A percentile compares a stretch with the other conserved stretches of the same genome.
Evolutionary conservation across 2,329 filamentous ascomycete genomes (phyloP).

Genomic region (Paecilomyces variotii): DNA sequence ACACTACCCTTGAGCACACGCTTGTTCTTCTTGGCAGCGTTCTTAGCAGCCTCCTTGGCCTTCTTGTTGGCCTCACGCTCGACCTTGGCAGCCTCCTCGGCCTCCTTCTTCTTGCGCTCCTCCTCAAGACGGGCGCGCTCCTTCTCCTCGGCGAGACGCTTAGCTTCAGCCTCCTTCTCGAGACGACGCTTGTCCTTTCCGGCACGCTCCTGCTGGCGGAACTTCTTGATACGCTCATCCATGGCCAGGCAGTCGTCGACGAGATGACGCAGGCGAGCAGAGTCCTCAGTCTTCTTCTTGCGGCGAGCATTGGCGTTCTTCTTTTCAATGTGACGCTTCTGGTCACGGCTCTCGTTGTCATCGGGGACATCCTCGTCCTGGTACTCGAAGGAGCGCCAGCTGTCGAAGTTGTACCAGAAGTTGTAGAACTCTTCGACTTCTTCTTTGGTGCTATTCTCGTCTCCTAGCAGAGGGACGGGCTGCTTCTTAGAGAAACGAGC

Average conservation of each 20-base stretch:
- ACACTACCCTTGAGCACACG: slow-evolving; percentile 86
- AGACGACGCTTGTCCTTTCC: slow-evolving; percentile 92
- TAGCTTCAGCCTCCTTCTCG: slow-evolving; percentile 86
- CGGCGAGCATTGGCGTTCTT: slow-evolving; percentile 97
- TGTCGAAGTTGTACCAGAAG: slow-evolving; percentile 99
- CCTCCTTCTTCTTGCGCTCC: slow-evolving; percentile 69
- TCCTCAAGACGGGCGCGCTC: slow-evolving; percentile 76
- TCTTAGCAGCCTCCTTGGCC: slow-evolving; percentile 97
- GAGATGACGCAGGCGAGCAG: slow-evolving; percentile 75
- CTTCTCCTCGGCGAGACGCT: slow-evolving; percentile 78
- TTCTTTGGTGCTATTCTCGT: slow-evolving; percentile 75
- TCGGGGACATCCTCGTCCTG: slow-evolving; percentile 98
- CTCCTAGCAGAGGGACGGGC: slow-evolving; percentile 79
- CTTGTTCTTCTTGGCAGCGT: slow-evolving; percentile 99
- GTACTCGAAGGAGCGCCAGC: slow-evolving; percentile 96
- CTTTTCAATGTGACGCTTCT: slow-evolving; percentile 95
- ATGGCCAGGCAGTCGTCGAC: slow-evolving; percentile 77
- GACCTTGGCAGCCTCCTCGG: slow-evolving; percentile 77
- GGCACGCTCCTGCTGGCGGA: slow-evolving; percentile 84
- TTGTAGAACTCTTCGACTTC: slow-evolving; percentile 96
- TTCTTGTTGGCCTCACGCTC: slow-evolving; percentile 84
- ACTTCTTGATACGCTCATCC: slow-evolving; percentile 96
- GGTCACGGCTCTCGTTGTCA: slow-evolving; percentile 97
- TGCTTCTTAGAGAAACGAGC: slow-evolving; percentile 85
- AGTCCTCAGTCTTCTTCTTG: slow-evolving; percentile 99